Conservation (phyloP, 257 asterid genomes). For the Capsicum rhomboideum region DNA sequence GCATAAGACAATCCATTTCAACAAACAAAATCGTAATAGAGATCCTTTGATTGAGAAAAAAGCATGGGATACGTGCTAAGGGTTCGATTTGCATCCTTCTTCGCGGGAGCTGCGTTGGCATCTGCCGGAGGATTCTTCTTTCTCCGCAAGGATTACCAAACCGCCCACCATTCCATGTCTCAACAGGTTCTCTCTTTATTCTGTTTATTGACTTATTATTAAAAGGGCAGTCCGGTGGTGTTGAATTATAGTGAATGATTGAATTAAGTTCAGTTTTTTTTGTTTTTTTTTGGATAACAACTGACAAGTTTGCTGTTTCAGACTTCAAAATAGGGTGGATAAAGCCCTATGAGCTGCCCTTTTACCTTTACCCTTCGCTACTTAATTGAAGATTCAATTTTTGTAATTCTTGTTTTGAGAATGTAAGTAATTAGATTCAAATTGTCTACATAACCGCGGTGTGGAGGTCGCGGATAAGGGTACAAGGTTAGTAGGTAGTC, state of each 20-base stretch:
- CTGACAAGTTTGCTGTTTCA: neutral
- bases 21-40: neutral
- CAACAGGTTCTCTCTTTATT: constrained; percentile 76
- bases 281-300: too few relatives aligned
- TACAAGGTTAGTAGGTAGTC: too few relatives aligned
- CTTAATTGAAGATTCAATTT: neutral
- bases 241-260: too few relatives aligned
- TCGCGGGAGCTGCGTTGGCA: constrained; percentile 83
- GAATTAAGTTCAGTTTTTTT: too few relatives aligned
- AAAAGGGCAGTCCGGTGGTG: too few relatives aligned
- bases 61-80: constrained; percentile 77
- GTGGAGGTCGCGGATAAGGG: too few relatives aligned
- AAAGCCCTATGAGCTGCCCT: neutral
- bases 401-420: neutral
- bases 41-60: neutral
- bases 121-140: constrained; percentile 64
- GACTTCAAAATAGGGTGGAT: neutral
- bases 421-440: neutral
- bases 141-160: constrained; percentile 67
- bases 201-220: too few relatives aligned
- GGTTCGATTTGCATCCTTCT: constrained; percentile 82
- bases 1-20: neutral
- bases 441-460: neutral
- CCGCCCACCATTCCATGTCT: constrained; percentile 55
- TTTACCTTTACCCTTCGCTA: neutral